phyloP scores from a whole-genome alignment of 805 yeast genomes.

The Ogataea salicorniae region DNA sequence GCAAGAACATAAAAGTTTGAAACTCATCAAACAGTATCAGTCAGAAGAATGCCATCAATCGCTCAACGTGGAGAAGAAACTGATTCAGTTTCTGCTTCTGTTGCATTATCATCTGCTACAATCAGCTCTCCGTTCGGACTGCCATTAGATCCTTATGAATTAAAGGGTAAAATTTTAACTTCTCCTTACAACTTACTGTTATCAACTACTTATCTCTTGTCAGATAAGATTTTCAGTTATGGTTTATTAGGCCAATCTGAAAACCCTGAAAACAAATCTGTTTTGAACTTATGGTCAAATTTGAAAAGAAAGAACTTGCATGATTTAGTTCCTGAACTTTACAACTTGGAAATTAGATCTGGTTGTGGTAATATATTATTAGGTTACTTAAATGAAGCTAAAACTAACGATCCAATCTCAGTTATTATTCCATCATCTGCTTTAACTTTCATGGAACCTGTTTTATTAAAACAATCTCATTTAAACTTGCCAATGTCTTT shows the following conservation, averaged over 20 bases:
- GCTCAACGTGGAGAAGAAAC: slow-evolving; percentile 19
- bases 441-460: slow-evolving; percentile 61
- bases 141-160: slow-evolving; percentile 49
- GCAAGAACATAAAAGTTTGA: no score
- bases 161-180: slow-evolving; percentile 46
- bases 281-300: slow-evolving; percentile 62
- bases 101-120: slow-evolving; percentile 34
- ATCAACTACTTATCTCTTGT: slow-evolving; percentile 49
- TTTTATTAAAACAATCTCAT: slow-evolving; percentile 36
- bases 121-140: slow-evolving; percentile 54
- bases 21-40: no score
- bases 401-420: slow-evolving; percentile 17
- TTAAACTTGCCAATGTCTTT: slow-evolving; percentile 55
- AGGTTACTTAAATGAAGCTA: slow-evolving; percentile 50
- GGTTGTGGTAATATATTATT: slow-evolving; percentile 80
- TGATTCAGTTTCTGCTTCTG: slow-evolving; percentile 21
- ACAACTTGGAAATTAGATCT: slow-evolving; percentile 64
- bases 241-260: slow-evolving; percentile 48
- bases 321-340: slow-evolving; percentile 56
- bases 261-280: slow-evolving; percentile 38
- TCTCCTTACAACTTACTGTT: slow-evolving; percentile 50
- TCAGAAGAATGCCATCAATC: slow-evolving; percentile 22
- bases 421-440: slow-evolving; percentile 64
- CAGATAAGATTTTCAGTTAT: slow-evolving; percentile 60
- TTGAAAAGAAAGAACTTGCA: slow-evolving; percentile 45